Percentiles rank a stretch among this genome's conserved stretches.
phyloP scores from a whole-genome alignment of 2,329 filamentous ascomycete genomes.

The Penicillium aurantiogriseum region DNA sequence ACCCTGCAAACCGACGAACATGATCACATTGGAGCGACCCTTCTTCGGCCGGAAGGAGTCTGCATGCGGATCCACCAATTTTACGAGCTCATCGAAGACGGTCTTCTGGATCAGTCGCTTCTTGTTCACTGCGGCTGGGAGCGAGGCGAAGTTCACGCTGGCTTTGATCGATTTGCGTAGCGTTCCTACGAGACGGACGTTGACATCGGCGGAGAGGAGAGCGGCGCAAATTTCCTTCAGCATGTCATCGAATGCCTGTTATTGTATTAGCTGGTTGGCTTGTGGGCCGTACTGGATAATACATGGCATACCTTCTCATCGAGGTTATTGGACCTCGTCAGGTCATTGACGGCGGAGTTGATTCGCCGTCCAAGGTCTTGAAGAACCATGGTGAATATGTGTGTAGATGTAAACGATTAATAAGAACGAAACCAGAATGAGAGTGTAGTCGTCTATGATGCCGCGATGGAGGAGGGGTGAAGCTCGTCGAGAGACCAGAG shows the following conservation, averaged over 20 bases:
- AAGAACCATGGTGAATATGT: conserved; percentile 73
- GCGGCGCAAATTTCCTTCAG: conserved; percentile 97
- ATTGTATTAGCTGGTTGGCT: conserved; percentile 9
- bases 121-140: conserved; percentile 91
- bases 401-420: conserved; percentile 9
- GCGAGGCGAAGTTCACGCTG: conserved; percentile 90
- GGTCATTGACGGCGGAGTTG: conserved; percentile 90
- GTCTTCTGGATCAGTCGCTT: conserved; percentile 97
- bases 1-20: conserved; percentile 98
- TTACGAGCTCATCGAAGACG: conserved; percentile 94
- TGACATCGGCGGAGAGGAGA: conserved; percentile 94
- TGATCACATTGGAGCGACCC: conserved; percentile 93
- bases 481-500: conserved; percentile 22
- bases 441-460: conserved; percentile 1
- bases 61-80: conserved; percentile 90
- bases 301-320: conserved; percentile 76
- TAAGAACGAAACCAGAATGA: background rate
- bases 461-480: conserved; percentile 20
- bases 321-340: conserved; percentile 87
- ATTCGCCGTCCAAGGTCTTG: conserved; percentile 98
- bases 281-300: conserved; percentile 3
- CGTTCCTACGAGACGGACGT: conserved; percentile 85
- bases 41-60: conserved; percentile 97
- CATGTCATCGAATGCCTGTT: conserved; percentile 91
- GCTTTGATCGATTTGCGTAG: conserved; percentile 90